These are phyloP conservation scores for Lenwebbia sp. DNA, from an alignment of 345 rosid genomes.

Conservation along the genomic window DNA sequence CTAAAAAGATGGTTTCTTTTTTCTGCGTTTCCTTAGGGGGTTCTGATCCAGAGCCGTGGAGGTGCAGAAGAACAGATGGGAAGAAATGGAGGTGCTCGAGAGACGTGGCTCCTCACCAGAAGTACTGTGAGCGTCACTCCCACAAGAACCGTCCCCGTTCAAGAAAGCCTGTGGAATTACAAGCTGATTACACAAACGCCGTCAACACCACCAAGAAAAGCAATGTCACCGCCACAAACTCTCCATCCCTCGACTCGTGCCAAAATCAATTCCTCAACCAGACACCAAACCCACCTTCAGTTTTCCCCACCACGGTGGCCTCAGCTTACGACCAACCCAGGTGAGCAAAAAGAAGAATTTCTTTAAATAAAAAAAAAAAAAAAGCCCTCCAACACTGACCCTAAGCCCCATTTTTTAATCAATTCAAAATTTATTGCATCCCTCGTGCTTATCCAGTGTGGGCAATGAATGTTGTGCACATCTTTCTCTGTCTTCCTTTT, in stretches of 20 bases:
- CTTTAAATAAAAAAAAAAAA: neutral
- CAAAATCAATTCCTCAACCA: neutral
- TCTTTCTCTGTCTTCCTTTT: neutral
- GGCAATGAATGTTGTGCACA: neutral
- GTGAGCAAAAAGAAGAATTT: slow-evolving; percentile 13
- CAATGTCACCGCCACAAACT: slow-evolving; percentile 15
- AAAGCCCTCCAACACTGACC: neutral
- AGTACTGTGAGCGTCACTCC: slow-evolving; percentile 69
- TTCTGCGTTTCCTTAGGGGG: slow-evolving; percentile 1
- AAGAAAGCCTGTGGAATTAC: slow-evolving; percentile 87
- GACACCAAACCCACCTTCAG: slow-evolving; percentile 2
- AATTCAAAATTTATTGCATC: neutral
- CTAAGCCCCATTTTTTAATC: neutral
- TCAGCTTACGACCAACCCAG: slow-evolving; percentile 40
- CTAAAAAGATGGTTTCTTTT: neutral
- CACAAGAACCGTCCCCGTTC: slow-evolving; percentile 78
- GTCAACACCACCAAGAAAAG: slow-evolving; percentile 7
- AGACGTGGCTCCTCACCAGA: slow-evolving; percentile 59
- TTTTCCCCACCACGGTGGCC: slow-evolving; percentile 4
- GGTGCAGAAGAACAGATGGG: slow-evolving; percentile 71
- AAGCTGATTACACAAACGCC: slow-evolving; percentile 8
- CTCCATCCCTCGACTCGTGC: neutral
- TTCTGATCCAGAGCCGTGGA: slow-evolving; percentile 55
- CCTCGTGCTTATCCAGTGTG: neutral
- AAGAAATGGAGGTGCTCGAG: slow-evolving; percentile 80